Evolutionary conservation across 805 yeast species (phyloP).

Genomic region (Zygosaccharomyces siamensis): DNA sequence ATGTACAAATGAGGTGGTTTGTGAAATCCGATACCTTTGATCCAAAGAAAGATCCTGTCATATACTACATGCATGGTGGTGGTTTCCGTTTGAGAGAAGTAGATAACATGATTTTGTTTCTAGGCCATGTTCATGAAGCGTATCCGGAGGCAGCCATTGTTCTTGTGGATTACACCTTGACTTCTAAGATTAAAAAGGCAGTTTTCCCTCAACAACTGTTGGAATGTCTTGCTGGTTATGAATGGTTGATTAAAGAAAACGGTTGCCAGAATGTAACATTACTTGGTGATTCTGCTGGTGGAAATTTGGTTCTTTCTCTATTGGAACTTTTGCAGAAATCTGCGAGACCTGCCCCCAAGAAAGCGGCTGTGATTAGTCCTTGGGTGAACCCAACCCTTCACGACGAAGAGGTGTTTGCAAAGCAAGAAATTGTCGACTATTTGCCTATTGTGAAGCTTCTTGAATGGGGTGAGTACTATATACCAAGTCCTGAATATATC

Average conservation of each 20-base stretch:
- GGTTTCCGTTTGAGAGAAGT: slow-evolving; percentile 23
- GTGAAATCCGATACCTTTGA: slow-evolving; percentile 15
- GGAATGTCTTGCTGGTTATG: slow-evolving; percentile 15
- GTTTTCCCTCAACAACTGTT: slow-evolving; percentile 16
- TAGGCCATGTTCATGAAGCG: slow-evolving; percentile 12
- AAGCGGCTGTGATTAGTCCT: slow-evolving; percentile 25
- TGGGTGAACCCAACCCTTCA: slow-evolving; percentile 24
- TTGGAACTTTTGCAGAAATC: slow-evolving; percentile 12
- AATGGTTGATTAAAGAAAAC: slow-evolving; percentile 7
- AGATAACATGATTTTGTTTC: slow-evolving; percentile 13
- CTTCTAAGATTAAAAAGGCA: slow-evolving; percentile 7
- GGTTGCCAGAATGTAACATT: slow-evolving; percentile 14
- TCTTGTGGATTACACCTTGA: slow-evolving; percentile 20
- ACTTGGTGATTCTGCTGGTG: slow-evolving; percentile 32
- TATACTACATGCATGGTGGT: slow-evolving; percentile 29
- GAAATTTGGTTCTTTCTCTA: slow-evolving; percentile 19
- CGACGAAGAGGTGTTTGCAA: slow-evolving; percentile 6
- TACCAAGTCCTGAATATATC: neutral
- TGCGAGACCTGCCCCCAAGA: slow-evolving; percentile 13
- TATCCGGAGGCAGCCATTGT: slow-evolving; percentile 18
- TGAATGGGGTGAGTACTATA: slow-evolving; percentile 8
- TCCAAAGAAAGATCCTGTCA: slow-evolving; percentile 15
- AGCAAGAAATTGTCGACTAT: neutral
- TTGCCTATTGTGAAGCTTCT: slow-evolving; percentile 15
- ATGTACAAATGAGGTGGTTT: slow-evolving; percentile 10